These are phyloP conservation scores for Populus tremula DNA, from an alignment of 345 rosid species.

Conservation along the genomic window DNA sequence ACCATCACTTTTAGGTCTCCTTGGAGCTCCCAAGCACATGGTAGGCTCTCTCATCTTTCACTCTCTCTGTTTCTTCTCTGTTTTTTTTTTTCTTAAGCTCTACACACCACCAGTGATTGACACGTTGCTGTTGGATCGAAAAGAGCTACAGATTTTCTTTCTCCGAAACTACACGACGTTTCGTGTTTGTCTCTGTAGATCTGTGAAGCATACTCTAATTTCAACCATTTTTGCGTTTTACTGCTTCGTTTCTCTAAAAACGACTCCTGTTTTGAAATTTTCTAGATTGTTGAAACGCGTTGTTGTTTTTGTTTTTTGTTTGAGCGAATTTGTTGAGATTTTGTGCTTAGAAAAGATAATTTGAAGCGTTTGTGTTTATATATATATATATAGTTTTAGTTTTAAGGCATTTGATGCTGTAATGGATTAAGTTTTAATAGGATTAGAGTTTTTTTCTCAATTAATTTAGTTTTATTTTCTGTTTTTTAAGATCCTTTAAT, in stretches of 20 bases:
- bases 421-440: background rate
- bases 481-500: background rate
- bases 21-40: conserved; percentile 26
- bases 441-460: background rate
- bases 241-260: background rate
- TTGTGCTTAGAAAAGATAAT: background rate
- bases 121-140: conserved; percentile 18
- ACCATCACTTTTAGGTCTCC: conserved; percentile 24
- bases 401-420: background rate
- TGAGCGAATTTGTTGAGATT: conserved; percentile 7
- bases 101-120: conserved; percentile 1
- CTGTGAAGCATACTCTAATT: conserved; percentile 25
- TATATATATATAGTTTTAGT: background rate
- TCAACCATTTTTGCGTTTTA: background rate
- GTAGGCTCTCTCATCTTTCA: conserved; percentile 28
- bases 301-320: background rate
- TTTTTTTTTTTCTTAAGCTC: background rate
- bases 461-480: background rate
- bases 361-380: background rate
- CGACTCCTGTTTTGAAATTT: background rate
- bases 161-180: background rate
- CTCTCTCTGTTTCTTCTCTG: background rate
- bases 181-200: conserved; percentile 33
- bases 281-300: background rate
- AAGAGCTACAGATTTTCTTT: conserved; percentile 2